Evolutionary conservation across 495 filamentous ascomycete genomes (phyloP).

Genomic region (Penicillium flavigenum): DNA sequence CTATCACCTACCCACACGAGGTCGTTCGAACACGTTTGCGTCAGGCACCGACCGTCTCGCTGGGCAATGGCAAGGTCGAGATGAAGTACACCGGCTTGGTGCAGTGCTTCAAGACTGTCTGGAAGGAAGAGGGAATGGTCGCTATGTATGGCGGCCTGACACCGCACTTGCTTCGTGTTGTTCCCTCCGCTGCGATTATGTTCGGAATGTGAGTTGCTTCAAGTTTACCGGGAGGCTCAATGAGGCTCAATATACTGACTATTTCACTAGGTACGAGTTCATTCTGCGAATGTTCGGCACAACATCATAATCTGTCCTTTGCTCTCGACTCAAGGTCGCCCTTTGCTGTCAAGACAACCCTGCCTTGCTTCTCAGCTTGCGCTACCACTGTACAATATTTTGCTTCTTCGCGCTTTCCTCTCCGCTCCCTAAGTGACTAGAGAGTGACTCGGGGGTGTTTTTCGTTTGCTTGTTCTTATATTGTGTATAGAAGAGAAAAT

Average conservation of each 20-base stretch:
- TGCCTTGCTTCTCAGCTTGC: conserved; percentile 7
- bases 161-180: conserved; percentile 58
- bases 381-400: conserved; percentile 16
- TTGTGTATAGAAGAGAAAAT: conserved; percentile 13
- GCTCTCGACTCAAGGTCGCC: background rate
- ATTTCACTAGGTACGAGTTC: conserved; percentile 55
- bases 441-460: background rate
- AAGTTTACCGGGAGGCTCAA: background rate
- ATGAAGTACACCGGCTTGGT: conserved; percentile 57
- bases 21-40: conserved; percentile 55
- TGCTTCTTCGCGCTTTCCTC: conserved; percentile 4
- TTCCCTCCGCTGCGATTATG: conserved; percentile 90
- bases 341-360: background rate
- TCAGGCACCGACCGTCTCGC: conserved; percentile 50
- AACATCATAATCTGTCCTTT: conserved; percentile 15
- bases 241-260: conserved; percentile 14
- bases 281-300: conserved; percentile 56
- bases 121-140: conserved; percentile 55
- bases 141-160: conserved; percentile 59
- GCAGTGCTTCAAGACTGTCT: conserved; percentile 55
- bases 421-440: background rate
- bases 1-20: conserved; percentile 61
- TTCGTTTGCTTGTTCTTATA: conserved; percentile 3
- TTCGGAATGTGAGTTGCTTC: conserved; percentile 68
- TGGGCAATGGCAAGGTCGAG: conserved; percentile 30